phyloP scores from a whole-genome alignment of 257 asterid species.

The Eustoma russellianum region DNA sequence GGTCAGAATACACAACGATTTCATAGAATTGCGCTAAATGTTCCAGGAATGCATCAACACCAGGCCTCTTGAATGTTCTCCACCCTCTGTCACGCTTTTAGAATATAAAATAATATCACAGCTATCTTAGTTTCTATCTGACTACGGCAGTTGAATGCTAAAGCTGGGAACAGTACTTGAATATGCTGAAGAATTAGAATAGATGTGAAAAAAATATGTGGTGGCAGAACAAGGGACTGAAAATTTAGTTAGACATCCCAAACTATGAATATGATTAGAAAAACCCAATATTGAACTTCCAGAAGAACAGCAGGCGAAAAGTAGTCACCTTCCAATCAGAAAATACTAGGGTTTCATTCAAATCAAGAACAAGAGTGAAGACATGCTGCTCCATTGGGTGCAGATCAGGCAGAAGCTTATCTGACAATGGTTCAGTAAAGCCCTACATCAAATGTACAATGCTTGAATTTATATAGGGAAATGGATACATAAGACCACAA shows the following conservation, averaged over 20 bases:
- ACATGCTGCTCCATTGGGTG: constrained; percentile 78
- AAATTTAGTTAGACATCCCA: no score
- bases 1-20: constrained; percentile 64
- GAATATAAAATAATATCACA: constrained; percentile 1
- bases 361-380: constrained; percentile 81
- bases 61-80: constrained; percentile 90
- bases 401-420: constrained; percentile 86
- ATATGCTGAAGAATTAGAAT: no score
- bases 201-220: no score
- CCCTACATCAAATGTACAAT: constrained; percentile 32
- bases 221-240: no score
- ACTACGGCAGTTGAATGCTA: no score
- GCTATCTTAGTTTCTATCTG: no score
- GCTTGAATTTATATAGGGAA: no score
- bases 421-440: constrained; percentile 79
- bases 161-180: no score
- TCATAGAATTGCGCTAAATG: constrained; percentile 72
- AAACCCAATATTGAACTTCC: no score
- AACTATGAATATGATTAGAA: no score
- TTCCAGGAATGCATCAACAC: constrained; percentile 78
- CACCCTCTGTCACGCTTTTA: constrained; percentile 83
- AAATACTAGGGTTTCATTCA: constrained; percentile 69
- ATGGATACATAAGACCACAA: constrained; percentile 5
- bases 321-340: constrained; percentile 78
- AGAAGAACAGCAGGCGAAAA: no score